A percentile compares a stretch with the other conserved stretches of the same genome.
These are phyloP conservation scores for Melaleuca alternifolia DNA, from an alignment of 345 rosid species.

Conservation along the genomic window DNA sequence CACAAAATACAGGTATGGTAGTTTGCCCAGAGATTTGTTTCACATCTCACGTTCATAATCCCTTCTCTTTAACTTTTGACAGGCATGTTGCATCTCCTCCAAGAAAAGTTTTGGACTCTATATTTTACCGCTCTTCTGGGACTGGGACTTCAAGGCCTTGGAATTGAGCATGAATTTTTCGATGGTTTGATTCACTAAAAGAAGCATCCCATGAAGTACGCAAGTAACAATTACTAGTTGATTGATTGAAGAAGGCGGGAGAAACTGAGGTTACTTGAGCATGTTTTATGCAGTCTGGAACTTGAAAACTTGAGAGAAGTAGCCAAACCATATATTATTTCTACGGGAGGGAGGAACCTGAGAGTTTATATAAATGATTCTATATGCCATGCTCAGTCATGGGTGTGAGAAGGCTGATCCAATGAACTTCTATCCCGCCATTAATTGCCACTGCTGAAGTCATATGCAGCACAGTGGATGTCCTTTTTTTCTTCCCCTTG, in stretches of 20 bases:
- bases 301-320: background rate
- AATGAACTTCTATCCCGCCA: background rate
- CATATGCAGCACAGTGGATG: background rate
- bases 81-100: background rate
- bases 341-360: background rate
- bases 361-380: background rate
- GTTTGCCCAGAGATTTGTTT: constrained; percentile 25
- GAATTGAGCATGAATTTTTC: constrained; percentile 60
- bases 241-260: background rate
- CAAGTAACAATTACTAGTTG: background rate
- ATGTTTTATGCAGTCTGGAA: background rate
- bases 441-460: background rate
- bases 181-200: constrained; percentile 35
- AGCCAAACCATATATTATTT: background rate
- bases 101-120: constrained; percentile 9
- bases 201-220: background rate
- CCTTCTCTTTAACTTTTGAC: background rate
- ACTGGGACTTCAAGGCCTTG: constrained; percentile 44
- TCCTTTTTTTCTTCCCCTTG: background rate
- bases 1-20: background rate
- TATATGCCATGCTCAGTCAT: background rate
- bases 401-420: background rate
- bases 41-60: background rate
- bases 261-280: background rate
- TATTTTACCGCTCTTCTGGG: constrained; percentile 39